Conservation (phyloP, 768 basidiomycete genomes). For the Pleurotus salmoneostramineus region DNA sequence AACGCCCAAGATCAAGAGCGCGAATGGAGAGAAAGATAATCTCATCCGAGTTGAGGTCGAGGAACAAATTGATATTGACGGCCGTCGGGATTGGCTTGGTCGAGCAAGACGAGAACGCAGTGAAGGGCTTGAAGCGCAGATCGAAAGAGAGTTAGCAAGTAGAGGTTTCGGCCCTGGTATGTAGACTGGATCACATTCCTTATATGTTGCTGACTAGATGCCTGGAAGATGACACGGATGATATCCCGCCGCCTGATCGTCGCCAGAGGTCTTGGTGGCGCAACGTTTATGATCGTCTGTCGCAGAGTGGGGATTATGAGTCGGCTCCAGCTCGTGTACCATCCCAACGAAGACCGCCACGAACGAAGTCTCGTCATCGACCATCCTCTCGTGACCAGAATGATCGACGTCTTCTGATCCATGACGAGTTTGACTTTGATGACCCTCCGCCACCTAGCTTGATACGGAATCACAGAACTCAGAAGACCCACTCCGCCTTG, state of each 20-base stretch:
- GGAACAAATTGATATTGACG: conserved; percentile 35
- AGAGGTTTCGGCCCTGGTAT: conserved; percentile 40
- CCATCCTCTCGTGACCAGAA: conserved; percentile 6
- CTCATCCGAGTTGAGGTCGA: conserved; percentile 37
- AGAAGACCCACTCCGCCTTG: not conserved
- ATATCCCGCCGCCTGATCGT: conserved; percentile 8
- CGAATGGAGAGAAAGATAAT: conserved; percentile 14
- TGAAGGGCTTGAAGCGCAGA: conserved; percentile 47
- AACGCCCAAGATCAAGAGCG: not conserved
- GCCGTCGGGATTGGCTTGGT: conserved; percentile 51
- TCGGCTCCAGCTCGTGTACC: not conserved
- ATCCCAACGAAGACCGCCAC: conserved; percentile 15
- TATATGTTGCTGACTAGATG: not conserved
- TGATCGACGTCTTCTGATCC: conserved; percentile 12
- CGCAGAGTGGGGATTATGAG: conserved; percentile 28
- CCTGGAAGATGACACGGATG: not conserved
- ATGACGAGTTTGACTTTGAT: conserved; percentile 24
- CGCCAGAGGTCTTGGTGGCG: conserved; percentile 55
- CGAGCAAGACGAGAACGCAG: conserved; percentile 40
- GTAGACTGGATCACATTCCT: conserved; percentile 4
- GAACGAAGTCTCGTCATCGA: conserved; percentile 11
- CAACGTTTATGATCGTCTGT: conserved; percentile 46
- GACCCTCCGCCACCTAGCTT: conserved; percentile 36
- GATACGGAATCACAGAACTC: conserved; percentile 15
- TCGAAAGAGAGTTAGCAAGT: conserved; percentile 47